A percentile compares a stretch with the other conserved stretches of the same genome.
Conservation (phyloP, 208 protist species). For the Acanthamoeba rhysodes region DNA sequence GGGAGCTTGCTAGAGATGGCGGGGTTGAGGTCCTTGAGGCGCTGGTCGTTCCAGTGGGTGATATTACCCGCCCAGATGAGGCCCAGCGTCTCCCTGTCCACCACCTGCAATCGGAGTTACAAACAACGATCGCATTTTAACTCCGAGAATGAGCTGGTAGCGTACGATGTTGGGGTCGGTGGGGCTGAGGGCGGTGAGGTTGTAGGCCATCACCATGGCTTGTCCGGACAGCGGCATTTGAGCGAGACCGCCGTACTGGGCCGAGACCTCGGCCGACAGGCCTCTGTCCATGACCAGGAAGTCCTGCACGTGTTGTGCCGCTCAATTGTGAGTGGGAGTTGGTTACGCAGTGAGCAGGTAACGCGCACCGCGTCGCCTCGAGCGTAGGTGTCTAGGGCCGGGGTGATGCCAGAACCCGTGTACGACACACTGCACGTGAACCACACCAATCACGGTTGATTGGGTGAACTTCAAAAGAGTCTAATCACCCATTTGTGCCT, state of each 20-base stretch:
- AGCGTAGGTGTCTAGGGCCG: no score
- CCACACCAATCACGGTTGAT: no score
- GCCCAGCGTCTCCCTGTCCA: constrained; percentile 54
- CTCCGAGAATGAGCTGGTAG: neutral
- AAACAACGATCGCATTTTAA: neutral
- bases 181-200: constrained; percentile 25
- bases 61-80: constrained; percentile 65
- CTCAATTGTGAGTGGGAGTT: no score
- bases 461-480: no score
- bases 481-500: no score
- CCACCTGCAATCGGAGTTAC: neutral
- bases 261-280: neutral
- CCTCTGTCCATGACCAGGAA: neutral
- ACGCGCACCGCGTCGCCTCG: neutral
- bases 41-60: constrained; percentile 57
- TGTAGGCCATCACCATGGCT: constrained; percentile 42
- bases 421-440: no score
- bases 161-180: constrained; percentile 9
- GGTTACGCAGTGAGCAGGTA: neutral
- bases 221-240: neutral
- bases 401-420: no score
- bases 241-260: neutral
- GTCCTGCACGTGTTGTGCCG: neutral
- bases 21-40: neutral
- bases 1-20: constrained; percentile 50